Evolutionary conservation across 768 basidiomycete genomes (phyloP), one percentile per base, ranked within the genome.

Genomic region (Grammothele lineata): DNA sequence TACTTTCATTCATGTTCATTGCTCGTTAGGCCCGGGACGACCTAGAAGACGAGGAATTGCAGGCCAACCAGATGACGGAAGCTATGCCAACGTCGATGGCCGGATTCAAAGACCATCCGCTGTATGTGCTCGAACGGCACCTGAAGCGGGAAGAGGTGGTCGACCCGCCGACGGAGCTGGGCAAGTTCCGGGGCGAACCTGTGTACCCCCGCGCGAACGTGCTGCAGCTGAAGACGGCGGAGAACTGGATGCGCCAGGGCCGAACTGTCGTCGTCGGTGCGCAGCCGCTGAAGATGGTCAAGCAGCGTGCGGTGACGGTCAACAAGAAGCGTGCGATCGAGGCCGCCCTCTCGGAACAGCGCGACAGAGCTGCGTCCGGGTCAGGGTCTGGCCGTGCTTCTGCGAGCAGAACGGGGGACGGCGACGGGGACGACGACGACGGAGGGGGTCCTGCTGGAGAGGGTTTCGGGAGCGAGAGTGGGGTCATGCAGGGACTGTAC

Each of bases 51-150:
- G 87, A 89, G 21, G 92, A 96, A 65, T 70, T 99, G 19, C 74
- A 87, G 49, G 70, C 70, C 0, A 80, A 80, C 49, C 87, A 91
- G 61, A 64, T 88, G 62, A 83, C 76, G 38, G 94, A 95, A 67
- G 92, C 86, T 21, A 96, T 99, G 92, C 96, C 96, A 0, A 85
- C 83, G 15, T 85, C 86, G 10, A 75, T 98, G 45, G 72, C 77
- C 23, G 96, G 92, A 2, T 98, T 98, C 78, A 97, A 98, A 64
- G 86, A 91, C 58, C 96, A 99, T 67, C 92, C 94, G 4, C 61
- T 95, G 86, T 95, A 58, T 41, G 83, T 66, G 14, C 23, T 47
- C 23, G 36, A 34, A 32, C 45, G 43, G n/a, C 50, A 51, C 27
- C 77, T 99, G 14, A 89, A 83, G 57, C 84, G 87, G 49, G 89